phyloP scores from a whole-genome alignment of 257 asterid species.

The Plantago elongata region DNA sequence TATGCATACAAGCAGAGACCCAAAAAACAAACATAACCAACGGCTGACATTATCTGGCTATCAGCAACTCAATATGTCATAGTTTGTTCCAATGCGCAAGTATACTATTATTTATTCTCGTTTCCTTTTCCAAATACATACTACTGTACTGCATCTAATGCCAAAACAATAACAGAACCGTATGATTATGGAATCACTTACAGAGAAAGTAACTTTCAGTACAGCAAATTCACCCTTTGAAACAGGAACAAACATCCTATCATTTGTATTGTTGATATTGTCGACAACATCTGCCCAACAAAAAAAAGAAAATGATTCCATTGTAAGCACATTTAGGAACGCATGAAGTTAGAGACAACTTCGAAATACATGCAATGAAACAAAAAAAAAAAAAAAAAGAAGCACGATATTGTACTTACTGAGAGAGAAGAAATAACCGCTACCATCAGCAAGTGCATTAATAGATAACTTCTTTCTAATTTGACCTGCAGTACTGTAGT shows the following conservation, averaged over 20 bases:
- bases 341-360: not conserved
- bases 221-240: conserved; percentile 90
- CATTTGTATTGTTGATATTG: conserved; percentile 60
- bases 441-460: conserved; percentile 68
- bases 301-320: conserved; percentile 3
- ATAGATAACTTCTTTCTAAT: conserved; percentile 80
- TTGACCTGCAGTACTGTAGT: conserved; percentile 83
- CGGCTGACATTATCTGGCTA: not conserved
- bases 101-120: no score
- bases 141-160: not conserved
- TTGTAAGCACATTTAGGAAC: not conserved
- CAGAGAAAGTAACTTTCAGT: conserved; percentile 77
- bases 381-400: not conserved
- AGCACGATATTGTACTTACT: conserved; percentile 40
- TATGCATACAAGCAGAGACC: not conserved
- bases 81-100: not conserved
- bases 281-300: conserved; percentile 66
- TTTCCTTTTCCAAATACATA: no score
- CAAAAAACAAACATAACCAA: conserved; percentile 5
- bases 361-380: not conserved
- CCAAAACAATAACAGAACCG: conserved; percentile 5
- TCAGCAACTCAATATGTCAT: not conserved
- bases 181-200: conserved; percentile 28
- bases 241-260: conserved; percentile 78
- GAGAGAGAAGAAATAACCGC: conserved; percentile 70